A percentile compares a stretch with the other conserved stretches of the same genome.
These are phyloP conservation scores for Syncephalis plumigaleata DNA, from an alignment of 371 early-diverging fungal species.

Conservation along the genomic window DNA sequence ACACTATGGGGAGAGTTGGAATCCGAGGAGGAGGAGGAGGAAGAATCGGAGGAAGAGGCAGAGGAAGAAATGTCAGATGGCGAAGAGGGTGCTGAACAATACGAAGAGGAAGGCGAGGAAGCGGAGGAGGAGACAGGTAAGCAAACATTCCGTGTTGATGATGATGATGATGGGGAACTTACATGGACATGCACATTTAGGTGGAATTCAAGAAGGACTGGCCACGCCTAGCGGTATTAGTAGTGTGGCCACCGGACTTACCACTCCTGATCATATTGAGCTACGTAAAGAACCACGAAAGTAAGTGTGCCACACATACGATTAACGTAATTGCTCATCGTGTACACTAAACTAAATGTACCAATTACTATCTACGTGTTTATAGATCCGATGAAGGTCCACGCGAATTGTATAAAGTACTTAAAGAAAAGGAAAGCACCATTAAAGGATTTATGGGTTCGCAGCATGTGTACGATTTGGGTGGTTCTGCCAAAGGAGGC, in stretches of 20 bases:
- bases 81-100: slow-evolving; percentile 28
- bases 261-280: slow-evolving; percentile 85
- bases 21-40: slow-evolving; percentile 30
- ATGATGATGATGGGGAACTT: slow-evolving; percentile 14
- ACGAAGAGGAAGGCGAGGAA: slow-evolving; percentile 10
- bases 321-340: not conserved
- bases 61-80: slow-evolving; percentile 46
- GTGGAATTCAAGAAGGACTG: slow-evolving; percentile 45
- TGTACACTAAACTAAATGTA: too few relatives aligned
- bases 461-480: slow-evolving; percentile 75
- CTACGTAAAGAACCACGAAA: slow-evolving; percentile 47
- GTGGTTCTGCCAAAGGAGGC: slow-evolving; percentile 12
- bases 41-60: slow-evolving; percentile 36
- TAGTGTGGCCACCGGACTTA: slow-evolving; percentile 64
- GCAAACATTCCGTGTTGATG: slow-evolving; percentile 15
- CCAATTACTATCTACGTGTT: not conserved
- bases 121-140: slow-evolving; percentile 30
- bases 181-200: slow-evolving; percentile 15
- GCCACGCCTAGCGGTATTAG: slow-evolving; percentile 80
- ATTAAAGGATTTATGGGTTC: slow-evolving; percentile 87
- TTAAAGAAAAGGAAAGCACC: slow-evolving; percentile 61
- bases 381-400: slow-evolving; percentile 30
- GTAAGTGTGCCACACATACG: slow-evolving; percentile 3
- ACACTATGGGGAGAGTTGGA: slow-evolving; percentile 62
- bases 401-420: slow-evolving; percentile 70